Base-by-base conservation (phyloP, 345 rosid genomes). In the Zanthoxylum bungeanum region DNA sequence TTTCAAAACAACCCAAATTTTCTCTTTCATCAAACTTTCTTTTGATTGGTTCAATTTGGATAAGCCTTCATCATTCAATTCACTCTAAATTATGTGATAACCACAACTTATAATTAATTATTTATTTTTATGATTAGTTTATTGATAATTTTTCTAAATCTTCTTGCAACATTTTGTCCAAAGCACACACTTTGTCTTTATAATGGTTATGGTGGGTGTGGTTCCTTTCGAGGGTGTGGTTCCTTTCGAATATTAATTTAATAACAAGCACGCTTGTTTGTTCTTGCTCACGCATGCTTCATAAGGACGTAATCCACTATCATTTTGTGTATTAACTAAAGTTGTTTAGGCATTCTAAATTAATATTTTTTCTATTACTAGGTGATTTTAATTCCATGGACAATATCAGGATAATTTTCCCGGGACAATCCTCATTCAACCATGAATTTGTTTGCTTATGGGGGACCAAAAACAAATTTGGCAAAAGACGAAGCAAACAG, bases 291-390 rank as follows among this genome's bases (percentile, higher is more conserved):
- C 60, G 46, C 53, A 22, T 16, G 42, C 1, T 68, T 60, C 19
- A 76, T 62, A 79, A 77, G 83, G 76, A 76, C 85, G 73, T 82
- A 79, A 85, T 83, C 89, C 89, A 85, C 89, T 82, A 78, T 62
- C 71, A 73, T 51, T 73, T 80, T 75, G 71, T 73, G 70, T 76
- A 66, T 75, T n/a, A n/a, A n/a, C n/a, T 80, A 80, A 82, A 75
- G 74, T 64, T 66, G 40, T 69, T 66, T n/a, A n/a, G n/a, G n/a
- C n/a, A n/a, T n/a, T n/a, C n/a, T n/a, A n/a, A n/a, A n/a, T n/a
- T n/a, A n/a, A n/a, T n/a, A n/a, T n/a, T n/a, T n/a, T n/a, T n/a
- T n/a, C n/a, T n/a, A n/a, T n/a, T n/a, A n/a, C n/a, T n/a, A 34
- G 53, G n/a, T n/a, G n/a, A n/a, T n/a, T n/a, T n/a, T n/a, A n/a